Percentiles rank a stretch among this genome's conserved stretches.
Evolutionary conservation across 768 basidiomycete species (phyloP).

Genomic region (Piloderma croceum): DNA sequence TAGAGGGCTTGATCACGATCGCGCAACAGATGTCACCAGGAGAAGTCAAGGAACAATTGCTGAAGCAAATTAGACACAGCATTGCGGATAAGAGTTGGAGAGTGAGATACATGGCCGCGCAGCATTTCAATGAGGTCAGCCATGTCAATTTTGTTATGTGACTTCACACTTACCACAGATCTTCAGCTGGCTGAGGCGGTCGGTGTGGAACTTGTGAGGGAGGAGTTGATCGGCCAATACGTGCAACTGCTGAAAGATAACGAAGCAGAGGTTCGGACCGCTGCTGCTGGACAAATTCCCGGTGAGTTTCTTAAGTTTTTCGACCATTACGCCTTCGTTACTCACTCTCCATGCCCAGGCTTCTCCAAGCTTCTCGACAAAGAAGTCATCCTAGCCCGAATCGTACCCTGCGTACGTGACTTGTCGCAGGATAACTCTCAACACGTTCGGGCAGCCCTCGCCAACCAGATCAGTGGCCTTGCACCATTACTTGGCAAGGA

Average conservation of each 20-base stretch:
- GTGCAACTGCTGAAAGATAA: conserved; percentile 95
- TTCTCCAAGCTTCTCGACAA: conserved; percentile 92
- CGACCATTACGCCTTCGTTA: conserved; percentile 2
- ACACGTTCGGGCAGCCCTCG: conserved; percentile 94
- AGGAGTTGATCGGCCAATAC: conserved; percentile 90
- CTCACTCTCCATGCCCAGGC: conserved; percentile 40
- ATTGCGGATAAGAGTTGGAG: conserved; percentile 97
- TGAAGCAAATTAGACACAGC: conserved; percentile 82
- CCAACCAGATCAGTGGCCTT: conserved; percentile 92
- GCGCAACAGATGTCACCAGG: conserved; percentile 75
- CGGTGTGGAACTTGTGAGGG: conserved; percentile 83
- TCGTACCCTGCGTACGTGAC: conserved; percentile 93
- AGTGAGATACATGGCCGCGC: conserved; percentile 97
- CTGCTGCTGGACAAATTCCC: conserved; percentile 93
- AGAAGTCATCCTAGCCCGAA: conserved; percentile 87
- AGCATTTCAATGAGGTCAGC: conserved; percentile 88
- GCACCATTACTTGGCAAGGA: conserved; percentile 92
- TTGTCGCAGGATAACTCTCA: conserved; percentile 91
- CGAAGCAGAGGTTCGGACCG: conserved; percentile 97
- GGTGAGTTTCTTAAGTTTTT: conserved; percentile 43
- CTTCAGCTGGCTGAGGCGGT: conserved; percentile 83
- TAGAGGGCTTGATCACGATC: conserved; percentile 92
- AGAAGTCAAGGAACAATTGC: conserved; percentile 88
- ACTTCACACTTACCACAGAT: background rate
- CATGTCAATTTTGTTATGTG: background rate